Evolutionary conservation across 805 yeast species (phyloP).

Genomic region (Citeromyces matritensis): DNA sequence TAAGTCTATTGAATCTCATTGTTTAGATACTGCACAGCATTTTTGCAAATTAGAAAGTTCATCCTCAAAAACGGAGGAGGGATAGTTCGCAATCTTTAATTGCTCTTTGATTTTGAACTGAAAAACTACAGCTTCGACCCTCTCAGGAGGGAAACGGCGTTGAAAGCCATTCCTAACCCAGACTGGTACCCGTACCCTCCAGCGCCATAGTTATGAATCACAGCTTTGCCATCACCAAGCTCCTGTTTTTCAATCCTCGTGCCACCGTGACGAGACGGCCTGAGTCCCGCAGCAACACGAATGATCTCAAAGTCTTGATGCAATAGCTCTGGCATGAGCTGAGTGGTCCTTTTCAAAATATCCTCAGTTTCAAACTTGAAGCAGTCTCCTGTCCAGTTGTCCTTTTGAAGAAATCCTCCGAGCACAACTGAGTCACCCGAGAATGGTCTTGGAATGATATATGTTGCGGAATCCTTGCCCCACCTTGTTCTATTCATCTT

Average conservation of each 20-base stretch:
- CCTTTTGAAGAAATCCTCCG: conserved; percentile 62
- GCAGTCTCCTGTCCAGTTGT: conserved; percentile 48
- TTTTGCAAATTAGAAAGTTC: no score
- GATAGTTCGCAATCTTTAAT: no score
- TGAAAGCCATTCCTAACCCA: conserved; percentile 43
- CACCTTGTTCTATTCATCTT: conserved; percentile 41
- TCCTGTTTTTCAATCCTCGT: conserved; percentile 48
- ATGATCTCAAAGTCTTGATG: conserved; percentile 29
- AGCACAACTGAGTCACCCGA: conserved; percentile 53
- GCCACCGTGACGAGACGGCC: conserved; percentile 72
- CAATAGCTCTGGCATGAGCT: conserved; percentile 32
- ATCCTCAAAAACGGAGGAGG: no score
- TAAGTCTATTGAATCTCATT: no score
- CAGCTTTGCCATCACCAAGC: conserved; percentile 8
- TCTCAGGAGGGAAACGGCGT: conserved; percentile 22
- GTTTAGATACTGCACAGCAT: no score
- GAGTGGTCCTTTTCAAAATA: conserved; percentile 43
- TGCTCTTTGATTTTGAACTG: no score
- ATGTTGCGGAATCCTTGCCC: conserved; percentile 50
- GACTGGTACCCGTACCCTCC: conserved; percentile 55
- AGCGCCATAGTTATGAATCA: conserved; percentile 65
- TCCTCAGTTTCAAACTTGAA: conserved; percentile 41
- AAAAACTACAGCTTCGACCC: no score
- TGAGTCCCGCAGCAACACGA: conserved; percentile 55
- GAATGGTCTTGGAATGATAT: conserved; percentile 58